Base-by-base conservation (phyloP, 345 rosid species). In the Limnanthes douglasii region DNA sequence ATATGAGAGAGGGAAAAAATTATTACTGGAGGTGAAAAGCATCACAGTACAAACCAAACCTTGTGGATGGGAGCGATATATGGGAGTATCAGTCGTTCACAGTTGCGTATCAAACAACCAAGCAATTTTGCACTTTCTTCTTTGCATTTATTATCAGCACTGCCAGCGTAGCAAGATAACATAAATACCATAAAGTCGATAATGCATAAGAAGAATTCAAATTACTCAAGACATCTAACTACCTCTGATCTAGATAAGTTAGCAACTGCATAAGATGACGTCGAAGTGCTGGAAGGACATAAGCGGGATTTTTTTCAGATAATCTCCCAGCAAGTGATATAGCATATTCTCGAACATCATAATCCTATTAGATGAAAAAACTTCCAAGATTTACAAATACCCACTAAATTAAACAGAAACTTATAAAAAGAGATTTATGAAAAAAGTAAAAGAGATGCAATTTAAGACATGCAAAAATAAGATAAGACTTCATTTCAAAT, bases 251-350 rank as follows among this genome's bases (percentile, higher is more conserved):
- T 34, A 90, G 75, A 73, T 84, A 80, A 36, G 98, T 90, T 70
- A 90, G 65, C 59, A 90, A 49, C 57, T 84, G 98, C 66, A 90
- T 90, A 45, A 90, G 85, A 67, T 90, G 92, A 47, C 95, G 98
- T 48, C 96, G 98, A 54, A 90, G 92, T 45, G 98, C 98, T 20
- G 98, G 98, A 66, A 90, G 94, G 54, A 90, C 98, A 56, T 90
- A 90, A 37, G 98, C 96, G 31, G 98, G 98, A 60, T 90, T 90
- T 64, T 77, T 90, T 55, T 84, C 96, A 14, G 98, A 84, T 57
- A 90, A 63, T 55, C 94, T 66, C 59, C 98, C 98, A 46, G 93
- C 82, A 38, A 90, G 68, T 9, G 98, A 84, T 65, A 90, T 90
- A 39, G 88, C 94, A 63, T 69, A 84, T 52, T 77, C 98, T 57